These are phyloP conservation scores for Pyronema domesticum DNA, from an alignment of 495 filamentous ascomycete species.

Conservation along the genomic window DNA sequence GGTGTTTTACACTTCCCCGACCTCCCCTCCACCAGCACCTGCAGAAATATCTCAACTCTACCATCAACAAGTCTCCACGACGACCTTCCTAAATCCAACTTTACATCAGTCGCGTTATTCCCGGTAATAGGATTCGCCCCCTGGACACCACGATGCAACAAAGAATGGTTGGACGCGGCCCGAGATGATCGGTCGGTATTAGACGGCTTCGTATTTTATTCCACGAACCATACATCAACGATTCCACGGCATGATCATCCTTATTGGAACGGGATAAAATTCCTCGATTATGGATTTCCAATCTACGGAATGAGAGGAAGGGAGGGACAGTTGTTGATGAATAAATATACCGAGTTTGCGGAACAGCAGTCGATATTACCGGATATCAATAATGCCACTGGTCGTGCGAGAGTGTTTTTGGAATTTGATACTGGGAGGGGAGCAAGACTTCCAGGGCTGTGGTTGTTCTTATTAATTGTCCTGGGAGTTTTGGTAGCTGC, in stretches of 20 bases:
- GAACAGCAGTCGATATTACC: slow-evolving; percentile 42
- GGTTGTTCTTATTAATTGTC: slow-evolving; percentile 69
- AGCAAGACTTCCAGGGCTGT: slow-evolving; percentile 45
- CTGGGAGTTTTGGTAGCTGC: slow-evolving; percentile 53
- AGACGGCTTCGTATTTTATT: slow-evolving; percentile 59
- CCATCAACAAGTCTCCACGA: slow-evolving; percentile 44
- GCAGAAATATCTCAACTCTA: slow-evolving; percentile 40
- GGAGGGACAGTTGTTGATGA: slow-evolving; percentile 48
- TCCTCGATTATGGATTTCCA: slow-evolving; percentile 45
- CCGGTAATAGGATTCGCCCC: slow-evolving; percentile 57
- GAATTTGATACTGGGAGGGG: slow-evolving; percentile 43
- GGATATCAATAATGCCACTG: slow-evolving; percentile 26
- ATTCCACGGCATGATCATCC: slow-evolving; percentile 43
- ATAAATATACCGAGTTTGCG: slow-evolving; percentile 56
- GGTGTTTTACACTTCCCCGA: slow-evolving; percentile 74
- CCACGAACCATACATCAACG: slow-evolving; percentile 36
- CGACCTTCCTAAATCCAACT: slow-evolving; percentile 50
- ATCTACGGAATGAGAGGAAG: slow-evolving; percentile 65
- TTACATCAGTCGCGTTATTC: slow-evolving; percentile 7
- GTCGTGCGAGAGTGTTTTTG: slow-evolving; percentile 41
- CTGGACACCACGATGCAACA: slow-evolving; percentile 61
- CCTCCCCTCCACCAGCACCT: slow-evolving; percentile 37
- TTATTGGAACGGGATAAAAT: slow-evolving; percentile 46
- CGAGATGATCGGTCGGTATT: slow-evolving; percentile 30
- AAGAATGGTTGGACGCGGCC: slow-evolving; percentile 48